Base-by-base conservation (phyloP, 2,329 filamentous ascomycete species). In the Verticillium nonalfalfae region DNA sequence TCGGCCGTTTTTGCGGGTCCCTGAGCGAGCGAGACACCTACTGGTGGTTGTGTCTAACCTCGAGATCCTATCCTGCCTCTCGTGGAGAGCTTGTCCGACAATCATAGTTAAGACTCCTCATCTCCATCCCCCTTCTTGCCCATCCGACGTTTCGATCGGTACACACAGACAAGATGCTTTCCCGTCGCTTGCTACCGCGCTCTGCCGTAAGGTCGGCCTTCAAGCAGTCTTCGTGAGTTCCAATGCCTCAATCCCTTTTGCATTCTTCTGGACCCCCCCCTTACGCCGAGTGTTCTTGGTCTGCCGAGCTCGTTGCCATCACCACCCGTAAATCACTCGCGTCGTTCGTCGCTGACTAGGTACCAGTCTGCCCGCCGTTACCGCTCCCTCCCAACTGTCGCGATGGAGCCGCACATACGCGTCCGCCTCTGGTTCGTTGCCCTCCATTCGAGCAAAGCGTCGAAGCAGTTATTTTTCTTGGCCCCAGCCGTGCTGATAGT, bases 321-420 rank as follows among this genome's bases (percentile, higher is more conserved):
- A 35, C 26, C 54, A 33, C 13, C 54, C 54, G 54, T 15, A 68
- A 68, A 68, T 69, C 62, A 63, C 66, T 65, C 67, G 56, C 26
- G 14, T 57, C 54, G n/a, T 21, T 33, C 21, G 62, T 61, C 64
- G 18, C 63, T 58, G 33, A 36, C 21, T 38, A 15, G 40, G 57
- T 61, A n/a, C 33, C 67, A 85, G 83, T 62, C 76, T 84, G 59
- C 81, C 81, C 62, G 74, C 75, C 69, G 73, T 83, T 64, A 73
- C 81, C 68, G 72, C 77, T 61, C 74, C 82, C 63, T 71, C 74
- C 59, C 69, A 73, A 61, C 72, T 79, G 61, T 78, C 80, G 60
- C 80, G 81, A 78, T 84, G 79, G 78, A 81, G 78, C 72, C 81
- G 86, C 69, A 78, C 79, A 66, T 88, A 85, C 72, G 84, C 86